These are phyloP conservation scores for Ammopiptanthus mongolicus DNA, from an alignment of 306 rosid genomes.

Conservation along the genomic window DNA sequence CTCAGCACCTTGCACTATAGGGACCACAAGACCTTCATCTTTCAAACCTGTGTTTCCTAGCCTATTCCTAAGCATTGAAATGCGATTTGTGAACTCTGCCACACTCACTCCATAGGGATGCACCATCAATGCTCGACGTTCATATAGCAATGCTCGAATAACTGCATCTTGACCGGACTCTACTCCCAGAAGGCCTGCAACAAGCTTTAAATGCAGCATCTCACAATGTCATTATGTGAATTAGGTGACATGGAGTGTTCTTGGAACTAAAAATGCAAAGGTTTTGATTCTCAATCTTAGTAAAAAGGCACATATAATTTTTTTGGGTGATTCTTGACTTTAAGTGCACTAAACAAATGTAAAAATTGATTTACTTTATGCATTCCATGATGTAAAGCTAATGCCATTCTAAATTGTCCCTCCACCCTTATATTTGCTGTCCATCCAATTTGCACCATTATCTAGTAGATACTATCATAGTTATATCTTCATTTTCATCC, in stretches of 20 bases:
- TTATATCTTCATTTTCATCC: not conserved
- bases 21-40: conserved; percentile 73
- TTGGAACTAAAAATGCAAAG: no score
- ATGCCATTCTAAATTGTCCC: not conserved
- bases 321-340: not conserved
- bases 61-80: conserved; percentile 43
- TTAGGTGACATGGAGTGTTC: not conserved
- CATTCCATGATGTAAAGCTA: not conserved
- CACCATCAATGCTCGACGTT: not conserved
- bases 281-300: not conserved
- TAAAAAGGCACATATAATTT: not conserved
- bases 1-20: conserved; percentile 38
- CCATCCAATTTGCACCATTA: not conserved
- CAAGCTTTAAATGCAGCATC: conserved; percentile 29
- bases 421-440: not conserved
- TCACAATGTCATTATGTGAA: not conserved
- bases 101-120: conserved; percentile 44
- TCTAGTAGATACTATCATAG: not conserved
- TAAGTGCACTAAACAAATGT: not conserved
- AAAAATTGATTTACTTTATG: not conserved
- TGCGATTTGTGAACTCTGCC: conserved; percentile 49
- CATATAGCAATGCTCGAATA: conserved; percentile 42
- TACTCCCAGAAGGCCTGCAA: conserved; percentile 74
- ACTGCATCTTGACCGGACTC: conserved; percentile 82
- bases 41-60: conserved; percentile 46